phyloP scores from a whole-genome alignment of 768 basidiomycete species.

The Terana coerulea region DNA sequence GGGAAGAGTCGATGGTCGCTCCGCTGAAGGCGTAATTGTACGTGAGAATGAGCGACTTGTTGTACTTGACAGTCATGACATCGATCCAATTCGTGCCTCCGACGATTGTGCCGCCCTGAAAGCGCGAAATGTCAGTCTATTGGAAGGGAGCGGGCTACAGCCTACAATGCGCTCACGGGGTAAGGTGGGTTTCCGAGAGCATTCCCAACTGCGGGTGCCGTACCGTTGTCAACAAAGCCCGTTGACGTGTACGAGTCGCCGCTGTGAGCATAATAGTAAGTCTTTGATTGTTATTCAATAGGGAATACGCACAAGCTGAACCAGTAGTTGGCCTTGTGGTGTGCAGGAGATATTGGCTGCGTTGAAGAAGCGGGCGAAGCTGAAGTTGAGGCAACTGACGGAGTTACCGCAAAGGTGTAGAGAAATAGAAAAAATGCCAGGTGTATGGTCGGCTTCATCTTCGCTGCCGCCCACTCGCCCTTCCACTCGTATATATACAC shows the following conservation, averaged over 20 bases:
- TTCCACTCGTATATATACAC: no score
- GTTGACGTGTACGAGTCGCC: slow-evolving; percentile 61
- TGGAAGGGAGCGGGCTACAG: neutral
- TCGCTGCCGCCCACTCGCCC: no score
- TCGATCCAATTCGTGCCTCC: slow-evolving; percentile 62
- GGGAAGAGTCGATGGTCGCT: slow-evolving; percentile 55
- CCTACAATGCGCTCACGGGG: slow-evolving; percentile 28
- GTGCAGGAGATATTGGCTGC: neutral
- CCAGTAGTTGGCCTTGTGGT: slow-evolving; percentile 41
- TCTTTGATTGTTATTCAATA: no score
- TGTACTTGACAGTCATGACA: slow-evolving; percentile 45
- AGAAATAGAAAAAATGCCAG: no score
- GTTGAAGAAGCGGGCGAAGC: no score
- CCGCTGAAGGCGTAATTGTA: slow-evolving; percentile 69
- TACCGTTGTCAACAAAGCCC: slow-evolving; percentile 39
- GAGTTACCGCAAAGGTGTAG: no score
- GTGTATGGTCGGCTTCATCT: neutral
- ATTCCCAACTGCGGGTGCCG: slow-evolving; percentile 41
- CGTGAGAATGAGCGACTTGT: slow-evolving; percentile 49
- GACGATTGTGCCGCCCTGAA: slow-evolving; percentile 45
- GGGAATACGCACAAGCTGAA: slow-evolving; percentile 46
- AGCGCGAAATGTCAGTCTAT: neutral
- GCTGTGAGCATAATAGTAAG: slow-evolving; percentile 24
- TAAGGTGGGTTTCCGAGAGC: slow-evolving; percentile 52
- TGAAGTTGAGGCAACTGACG: slow-evolving; percentile 14